Conservation (phyloP, 371 early-diverging fungal genomes). For the Actinomortierella ambigua region DNA sequence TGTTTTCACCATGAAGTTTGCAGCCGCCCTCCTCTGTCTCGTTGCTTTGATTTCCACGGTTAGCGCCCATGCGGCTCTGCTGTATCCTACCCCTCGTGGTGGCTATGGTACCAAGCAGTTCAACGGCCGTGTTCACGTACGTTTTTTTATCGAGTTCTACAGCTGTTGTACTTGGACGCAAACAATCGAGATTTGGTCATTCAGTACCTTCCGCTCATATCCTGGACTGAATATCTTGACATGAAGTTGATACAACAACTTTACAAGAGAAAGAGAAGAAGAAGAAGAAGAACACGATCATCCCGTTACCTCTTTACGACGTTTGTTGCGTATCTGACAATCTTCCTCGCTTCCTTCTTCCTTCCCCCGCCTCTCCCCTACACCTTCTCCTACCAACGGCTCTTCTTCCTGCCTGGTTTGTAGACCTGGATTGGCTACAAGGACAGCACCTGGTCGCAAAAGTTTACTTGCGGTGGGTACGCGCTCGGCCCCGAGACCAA, state of each 20-base stretch:
- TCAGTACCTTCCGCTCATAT: not conserved
- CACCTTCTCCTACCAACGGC: not conserved
- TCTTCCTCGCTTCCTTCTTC: not conserved
- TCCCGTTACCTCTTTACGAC: not conserved
- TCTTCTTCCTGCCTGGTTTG: not conserved
- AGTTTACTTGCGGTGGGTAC: constrained; percentile 41
- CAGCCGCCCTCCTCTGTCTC: constrained; percentile 15
- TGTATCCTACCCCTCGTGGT: constrained; percentile 44
- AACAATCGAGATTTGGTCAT: not conserved
- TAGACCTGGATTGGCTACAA: constrained; percentile 43
- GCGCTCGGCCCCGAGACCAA: constrained; percentile 19
- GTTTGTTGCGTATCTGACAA: not conserved
- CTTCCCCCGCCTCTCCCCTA: not conserved
- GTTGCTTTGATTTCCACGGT: constrained; percentile 21
- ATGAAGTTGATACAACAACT: not conserved
- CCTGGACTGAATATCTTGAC: not conserved
- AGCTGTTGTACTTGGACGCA: not conserved
- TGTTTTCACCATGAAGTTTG: constrained; percentile 29
- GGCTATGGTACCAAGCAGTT: constrained; percentile 29
- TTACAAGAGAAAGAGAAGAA: not conserved
- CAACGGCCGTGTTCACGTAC: constrained; percentile 29
- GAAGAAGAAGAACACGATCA: not conserved
- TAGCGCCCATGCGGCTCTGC: constrained; percentile 41
- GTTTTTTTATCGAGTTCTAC: not conserved
- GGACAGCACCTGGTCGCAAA: constrained; percentile 26